Evolutionary conservation across 2,329 filamentous ascomycete species (phyloP), one percentile per base, ranked within the genome.

Genomic region (Trichoderma aggressivum): DNA sequence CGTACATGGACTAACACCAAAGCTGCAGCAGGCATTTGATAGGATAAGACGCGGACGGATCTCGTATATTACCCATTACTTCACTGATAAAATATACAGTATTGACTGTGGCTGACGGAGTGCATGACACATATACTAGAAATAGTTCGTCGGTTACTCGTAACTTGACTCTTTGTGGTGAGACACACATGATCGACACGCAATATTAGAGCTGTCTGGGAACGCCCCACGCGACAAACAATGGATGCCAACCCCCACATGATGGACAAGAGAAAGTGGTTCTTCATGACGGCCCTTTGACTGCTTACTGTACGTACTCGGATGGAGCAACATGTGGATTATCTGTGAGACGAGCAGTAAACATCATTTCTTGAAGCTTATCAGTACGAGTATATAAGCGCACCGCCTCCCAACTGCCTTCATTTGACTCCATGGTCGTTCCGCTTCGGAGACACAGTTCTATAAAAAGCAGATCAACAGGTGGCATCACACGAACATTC

Each of bases 171-270:
- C 63, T 39, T 53, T 14, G 30, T 53, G 26, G 24, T 34, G 63
- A 66, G 43, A 66, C 66, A 69, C 56, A 59, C 39, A 69, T 28
- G 56, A 69, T 69, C 66, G 21, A 69, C 66, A 36, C n/a, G 24
- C 28, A 61, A 61, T 34, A 60, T 53, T 61, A 53, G 66, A 61
- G 36, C 39, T 39, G 39, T 56, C 63, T 67, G 53, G 53, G 26
- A 59, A n/a, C 10, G 66, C 66, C 66, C 66, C 66, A 69, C 66
- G 53, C 66, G 30, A 53, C 39, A 68, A 50, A 60, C 36, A 69
- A 53, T 61, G 34, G 26, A 28, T 28, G 12, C 6, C 12, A 32
- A 47, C 32, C 66, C 56, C 66, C 56, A 69, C 56, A 61, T 26
- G 36, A 14, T 34, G 28, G 43, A 66, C 32, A 3, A 63, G 50